phyloP scores from a whole-genome alignment of 805 yeast genomes.

The Scheffersomyces stipitis region DNA sequence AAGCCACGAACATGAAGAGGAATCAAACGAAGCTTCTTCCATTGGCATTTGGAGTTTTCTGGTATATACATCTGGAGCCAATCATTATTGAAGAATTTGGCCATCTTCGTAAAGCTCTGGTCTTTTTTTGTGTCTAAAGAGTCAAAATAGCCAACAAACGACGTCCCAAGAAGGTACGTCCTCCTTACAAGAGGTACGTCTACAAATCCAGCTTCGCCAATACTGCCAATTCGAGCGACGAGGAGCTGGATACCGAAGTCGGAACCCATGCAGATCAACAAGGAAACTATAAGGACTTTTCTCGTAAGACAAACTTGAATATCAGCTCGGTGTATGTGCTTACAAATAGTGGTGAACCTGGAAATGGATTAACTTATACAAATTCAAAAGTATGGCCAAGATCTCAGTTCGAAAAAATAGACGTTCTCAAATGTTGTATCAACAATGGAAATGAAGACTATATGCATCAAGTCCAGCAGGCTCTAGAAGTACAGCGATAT shows the following conservation, averaged over 20 bases:
- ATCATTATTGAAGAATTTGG: too few relatives aligned
- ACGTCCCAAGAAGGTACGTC: slow-evolving; percentile 78
- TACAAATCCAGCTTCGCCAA: slow-evolving; percentile 43
- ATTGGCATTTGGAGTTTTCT: too few relatives aligned
- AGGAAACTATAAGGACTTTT: slow-evolving; percentile 26
- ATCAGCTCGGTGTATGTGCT: slow-evolving; percentile 35
- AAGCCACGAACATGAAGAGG: too few relatives aligned
- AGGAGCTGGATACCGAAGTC: slow-evolving; percentile 24
- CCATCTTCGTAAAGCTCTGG: too few relatives aligned
- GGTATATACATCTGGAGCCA: too few relatives aligned
- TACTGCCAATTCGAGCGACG: slow-evolving; percentile 24
- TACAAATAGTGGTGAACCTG: too few relatives aligned
- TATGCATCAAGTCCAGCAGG: slow-evolving; percentile 13
- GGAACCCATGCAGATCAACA: slow-evolving; percentile 15
- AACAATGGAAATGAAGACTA: slow-evolving; percentile 23
- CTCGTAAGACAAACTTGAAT: slow-evolving; percentile 22
- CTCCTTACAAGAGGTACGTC: slow-evolving; percentile 76
- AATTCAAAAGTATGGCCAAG: slow-evolving; percentile 45
- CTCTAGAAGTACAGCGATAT: slow-evolving; percentile 8
- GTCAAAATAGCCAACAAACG: slow-evolving; percentile 77
- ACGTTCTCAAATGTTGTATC: slow-evolving; percentile 41
- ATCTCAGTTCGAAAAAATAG: slow-evolving; percentile 51
- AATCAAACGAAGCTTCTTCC: too few relatives aligned
- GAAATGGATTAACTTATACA: background rate
- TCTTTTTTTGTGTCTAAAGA: too few relatives aligned